Evolutionary conservation across 2,329 filamentous ascomycete genomes (phyloP), one percentile per base, ranked within the genome.

Genomic region (Metarhizium robertsii): DNA sequence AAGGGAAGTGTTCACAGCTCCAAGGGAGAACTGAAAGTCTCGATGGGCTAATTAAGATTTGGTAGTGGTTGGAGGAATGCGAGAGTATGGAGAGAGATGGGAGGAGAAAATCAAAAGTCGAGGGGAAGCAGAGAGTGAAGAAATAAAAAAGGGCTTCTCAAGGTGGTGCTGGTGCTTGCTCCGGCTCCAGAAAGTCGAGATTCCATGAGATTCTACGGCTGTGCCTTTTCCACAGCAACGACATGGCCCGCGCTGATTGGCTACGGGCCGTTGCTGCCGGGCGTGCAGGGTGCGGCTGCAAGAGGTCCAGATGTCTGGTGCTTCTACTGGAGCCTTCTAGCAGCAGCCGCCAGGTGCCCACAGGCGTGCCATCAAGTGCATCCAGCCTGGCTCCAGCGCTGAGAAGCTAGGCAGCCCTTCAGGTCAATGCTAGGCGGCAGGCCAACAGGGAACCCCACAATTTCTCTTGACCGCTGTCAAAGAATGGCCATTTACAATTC

Each of bases 181-280:
- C 30, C 32, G 55, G 64, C 63, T 64, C 64, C 62, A 59, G 59
- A 58, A 62, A 61, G 61, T 64, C 66, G 69, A 68, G 71, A 69
- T 75, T 75, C 72, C 72, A 75, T 75, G 68, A 63, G 72, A 73
- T 75, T 75, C 72, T 67, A 75, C 68, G 71, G 66, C 63, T 66
- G 57, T 60, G 57, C 59, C 62, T 60, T 63, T 63, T 62, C 61
- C 62, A 60, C 59, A 57, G 62, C 64, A 63, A 61, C 62, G 38
- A 52, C 30, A 25, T 8, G 38, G 47, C 47, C 50, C 47, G 32
- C 58, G 52, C 57, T 67, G 65, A 67, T 67, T 67, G 65, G 60
- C 53, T 56, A 57, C 56, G 47, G 42, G 52, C 45, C 50, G 10
- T 4, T 14, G 40, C 34, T 43, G 45, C 50, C 38, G 45, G 47